Evolutionary conservation across 2,329 filamentous ascomycete genomes (phyloP), one percentile per base, ranked within the genome.

Genomic region (Aspergillus pseudoterreus): DNA sequence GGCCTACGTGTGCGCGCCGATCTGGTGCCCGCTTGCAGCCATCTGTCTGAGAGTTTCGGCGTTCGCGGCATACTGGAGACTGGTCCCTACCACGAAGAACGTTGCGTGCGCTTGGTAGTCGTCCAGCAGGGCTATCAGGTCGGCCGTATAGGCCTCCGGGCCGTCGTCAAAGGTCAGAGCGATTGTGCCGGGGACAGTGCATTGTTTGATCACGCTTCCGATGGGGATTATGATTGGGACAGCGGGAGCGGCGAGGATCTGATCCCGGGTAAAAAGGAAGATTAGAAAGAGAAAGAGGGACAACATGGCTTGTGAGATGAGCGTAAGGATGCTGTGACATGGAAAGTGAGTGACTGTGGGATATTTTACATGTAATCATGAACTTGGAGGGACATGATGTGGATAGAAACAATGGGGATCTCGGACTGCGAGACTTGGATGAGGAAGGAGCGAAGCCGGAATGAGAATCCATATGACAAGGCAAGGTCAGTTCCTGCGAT

Each of bases 111-210:
- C 82, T 32, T 76, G 72, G 63, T 85, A 81, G 15, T 70, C 71
- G 44, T 72, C 71, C 45, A 87, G 74, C 39, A 81, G 73, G 57
- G 85, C 79, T 2, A 86, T 72, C 5, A 87, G 74, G 45, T 80
- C 75, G 19, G 69, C 62, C 1, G 83, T 86, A 66, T 82, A 84
- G 32, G 75, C 68, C 59, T 77, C 81, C 12, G 83, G 84, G 0
- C 84, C 84, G 59, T 86, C 84, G 56, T 87, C 84, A 58, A 81
- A 86, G 8, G 83, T 86, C 17, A 87, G 64, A 11, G 84, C 84
- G 55, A 87, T 78, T 15, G 79, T 78, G 39, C 81, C 80, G 2
- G 76, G 71, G 2, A 72, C 68, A 14, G 56, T 60, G 56, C 74
- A 75, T 33, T 62, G 60, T 27, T 61, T 61, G 51, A 73, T 65